A percentile compares a stretch with the other conserved stretches of the same genome.
phyloP scores from a whole-genome alignment of 2,329 filamentous ascomycete genomes.

The Colletotrichum sp. region DNA sequence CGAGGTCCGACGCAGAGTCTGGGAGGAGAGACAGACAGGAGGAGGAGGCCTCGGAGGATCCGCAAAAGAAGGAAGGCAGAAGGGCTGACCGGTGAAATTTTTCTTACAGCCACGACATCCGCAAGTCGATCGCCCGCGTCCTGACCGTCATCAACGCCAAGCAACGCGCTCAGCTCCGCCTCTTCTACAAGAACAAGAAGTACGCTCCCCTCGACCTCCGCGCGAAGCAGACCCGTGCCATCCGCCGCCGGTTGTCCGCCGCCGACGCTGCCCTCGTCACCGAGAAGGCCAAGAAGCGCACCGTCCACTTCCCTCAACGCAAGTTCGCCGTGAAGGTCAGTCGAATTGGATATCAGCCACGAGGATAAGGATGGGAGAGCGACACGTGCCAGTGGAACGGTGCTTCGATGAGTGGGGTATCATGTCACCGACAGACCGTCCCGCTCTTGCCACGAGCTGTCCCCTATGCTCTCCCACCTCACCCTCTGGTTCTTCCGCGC shows the following conservation, averaged over 20 bases:
- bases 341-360: neutral
- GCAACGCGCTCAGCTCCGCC: constrained; percentile 95
- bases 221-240: constrained; percentile 96
- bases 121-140: constrained; percentile 99
- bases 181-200: constrained; percentile 99
- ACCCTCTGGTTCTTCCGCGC: neutral
- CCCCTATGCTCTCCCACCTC: neutral
- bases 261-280: constrained; percentile 85
- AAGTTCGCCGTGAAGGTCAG: constrained; percentile 98
- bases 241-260: constrained; percentile 92
- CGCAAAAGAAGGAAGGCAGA: neutral
- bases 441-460: neutral
- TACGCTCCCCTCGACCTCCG: constrained; percentile 98
- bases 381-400: neutral
- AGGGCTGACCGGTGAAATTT: constrained; percentile 13
- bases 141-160: constrained; percentile 99
- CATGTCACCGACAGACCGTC: neutral
- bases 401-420: neutral
- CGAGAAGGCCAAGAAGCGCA: constrained; percentile 96
- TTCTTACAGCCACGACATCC: constrained; percentile 84
- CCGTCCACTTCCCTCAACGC: constrained; percentile 95
- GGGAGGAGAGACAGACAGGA: constrained; percentile 6
- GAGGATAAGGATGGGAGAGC: neutral
- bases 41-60: neutral
- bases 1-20: neutral